Evolutionary conservation across 768 basidiomycete genomes (phyloP).

Genomic region (Tylopilus intermedius): DNA sequence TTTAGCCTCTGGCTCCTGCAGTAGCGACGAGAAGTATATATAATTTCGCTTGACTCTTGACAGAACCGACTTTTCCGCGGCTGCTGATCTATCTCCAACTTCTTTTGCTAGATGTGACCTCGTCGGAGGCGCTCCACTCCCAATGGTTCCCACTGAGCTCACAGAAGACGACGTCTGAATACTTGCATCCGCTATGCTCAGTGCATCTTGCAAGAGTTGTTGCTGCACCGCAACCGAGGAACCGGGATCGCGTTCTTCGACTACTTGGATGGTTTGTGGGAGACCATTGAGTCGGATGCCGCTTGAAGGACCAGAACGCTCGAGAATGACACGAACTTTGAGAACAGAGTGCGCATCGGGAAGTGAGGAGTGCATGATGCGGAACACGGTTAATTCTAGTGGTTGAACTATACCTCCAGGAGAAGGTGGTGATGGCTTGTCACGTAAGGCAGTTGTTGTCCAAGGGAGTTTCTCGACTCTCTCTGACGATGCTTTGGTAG

Average conservation of each 20-base stretch:
- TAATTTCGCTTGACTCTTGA: constrained; percentile 88
- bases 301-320: constrained; percentile 70
- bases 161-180: constrained; percentile 62
- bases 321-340: constrained; percentile 75
- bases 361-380: constrained; percentile 67
- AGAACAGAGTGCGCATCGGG: constrained; percentile 72
- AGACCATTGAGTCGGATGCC: constrained; percentile 86
- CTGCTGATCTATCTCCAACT: constrained; percentile 46
- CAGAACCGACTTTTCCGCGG: constrained; percentile 77
- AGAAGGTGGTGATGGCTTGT: constrained; percentile 28
- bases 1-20: constrained; percentile 97
- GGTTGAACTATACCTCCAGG: constrained; percentile 30
- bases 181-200: constrained; percentile 63
- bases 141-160: constrained; percentile 44
- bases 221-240: constrained; percentile 41
- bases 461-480: constrained; percentile 71
- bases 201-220: constrained; percentile 62
- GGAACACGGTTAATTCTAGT: constrained; percentile 54
- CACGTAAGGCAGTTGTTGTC: constrained; percentile 56
- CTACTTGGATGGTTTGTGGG: constrained; percentile 57
- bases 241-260: constrained; percentile 64
- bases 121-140: constrained; percentile 29
- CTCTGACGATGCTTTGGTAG: constrained; percentile 68
- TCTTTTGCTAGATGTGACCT: constrained; percentile 34
- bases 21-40: constrained; percentile 93